These are phyloP conservation scores for Boechera divaricarpa DNA, from an alignment of 345 rosid species.

Conservation along the genomic window DNA sequence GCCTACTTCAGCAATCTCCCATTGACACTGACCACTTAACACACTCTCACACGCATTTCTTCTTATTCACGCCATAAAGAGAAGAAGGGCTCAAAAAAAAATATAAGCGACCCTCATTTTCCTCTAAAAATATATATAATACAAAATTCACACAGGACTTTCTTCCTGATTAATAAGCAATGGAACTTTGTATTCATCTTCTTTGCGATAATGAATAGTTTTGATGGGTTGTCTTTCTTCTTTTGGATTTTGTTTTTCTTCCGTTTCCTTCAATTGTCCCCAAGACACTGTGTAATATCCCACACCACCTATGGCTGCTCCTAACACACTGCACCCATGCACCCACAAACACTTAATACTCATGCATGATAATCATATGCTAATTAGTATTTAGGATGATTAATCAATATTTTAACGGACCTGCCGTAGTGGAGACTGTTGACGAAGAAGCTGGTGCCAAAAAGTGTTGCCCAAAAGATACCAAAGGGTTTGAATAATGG, in stretches of 20 bases:
- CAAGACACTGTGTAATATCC: conserved; percentile 64
- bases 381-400: background rate
- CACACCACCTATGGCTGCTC: conserved; percentile 63
- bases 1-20: conserved; percentile 44
- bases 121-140: conserved; percentile 5
- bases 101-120: conserved; percentile 27
- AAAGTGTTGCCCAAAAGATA: conserved; percentile 63
- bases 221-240: conserved; percentile 34
- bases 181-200: conserved; percentile 50
- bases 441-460: conserved; percentile 70
- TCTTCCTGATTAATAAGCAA: conserved; percentile 55
- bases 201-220: conserved; percentile 35
- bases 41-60: conserved; percentile 34
- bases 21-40: conserved; percentile 29
- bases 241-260: conserved; percentile 41
- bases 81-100: conserved; percentile 30
- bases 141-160: conserved; percentile 42
- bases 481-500: conserved; percentile 84
- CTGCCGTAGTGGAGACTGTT: conserved; percentile 83
- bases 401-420: conserved; percentile 37
- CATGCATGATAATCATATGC: conserved; percentile 3
- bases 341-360: conserved; percentile 1
- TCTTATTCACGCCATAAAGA: conserved; percentile 31
- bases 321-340: conserved; percentile 66
- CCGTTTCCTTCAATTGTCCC: conserved; percentile 63